Evolutionary conservation across 305 asterid genomes (phyloP).

Genomic region (Solanum hybrid): DNA sequence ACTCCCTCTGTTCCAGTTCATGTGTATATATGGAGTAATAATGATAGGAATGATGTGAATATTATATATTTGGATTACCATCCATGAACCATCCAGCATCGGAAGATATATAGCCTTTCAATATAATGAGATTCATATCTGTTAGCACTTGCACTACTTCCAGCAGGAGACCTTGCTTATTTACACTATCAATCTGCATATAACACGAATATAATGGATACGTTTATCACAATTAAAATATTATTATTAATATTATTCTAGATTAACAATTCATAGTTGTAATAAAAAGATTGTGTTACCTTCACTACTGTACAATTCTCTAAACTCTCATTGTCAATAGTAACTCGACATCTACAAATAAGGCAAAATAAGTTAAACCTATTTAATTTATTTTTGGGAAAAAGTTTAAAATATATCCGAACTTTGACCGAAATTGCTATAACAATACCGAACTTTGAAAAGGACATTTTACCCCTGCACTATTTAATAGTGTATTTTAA

Average conservation of each 20-base stretch:
- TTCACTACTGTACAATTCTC: slow-evolving; percentile 50
- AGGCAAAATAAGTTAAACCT: neutral
- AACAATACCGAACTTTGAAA: too few species aligned
- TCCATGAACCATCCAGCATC: slow-evolving; percentile 90
- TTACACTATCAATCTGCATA: slow-evolving; percentile 59
- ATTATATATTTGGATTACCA: slow-evolving; percentile 25
- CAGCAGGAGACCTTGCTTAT: slow-evolving; percentile 58
- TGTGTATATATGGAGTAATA: neutral
- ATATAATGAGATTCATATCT: slow-evolving; percentile 59
- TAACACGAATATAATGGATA: neutral
- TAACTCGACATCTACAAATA: slow-evolving; percentile 49
- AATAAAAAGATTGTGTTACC: slow-evolving; percentile 20
- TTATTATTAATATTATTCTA: neutral
- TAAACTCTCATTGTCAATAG: slow-evolving; percentile 55
- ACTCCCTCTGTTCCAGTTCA: neutral
- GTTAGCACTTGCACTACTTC: slow-evolving; percentile 78
- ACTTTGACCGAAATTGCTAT: too few species aligned
- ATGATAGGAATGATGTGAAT: neutral
- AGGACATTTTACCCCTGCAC: too few species aligned
- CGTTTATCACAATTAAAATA: neutral
- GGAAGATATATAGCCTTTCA: slow-evolving; percentile 65
- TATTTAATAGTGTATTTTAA: too few species aligned
- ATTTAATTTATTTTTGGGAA: neutral
- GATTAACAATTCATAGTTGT: neutral
- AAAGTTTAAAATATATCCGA: too few species aligned